Base-by-base conservation (phyloP, 371 early-diverging fungal species). In the Mucor circinelloides region DNA sequence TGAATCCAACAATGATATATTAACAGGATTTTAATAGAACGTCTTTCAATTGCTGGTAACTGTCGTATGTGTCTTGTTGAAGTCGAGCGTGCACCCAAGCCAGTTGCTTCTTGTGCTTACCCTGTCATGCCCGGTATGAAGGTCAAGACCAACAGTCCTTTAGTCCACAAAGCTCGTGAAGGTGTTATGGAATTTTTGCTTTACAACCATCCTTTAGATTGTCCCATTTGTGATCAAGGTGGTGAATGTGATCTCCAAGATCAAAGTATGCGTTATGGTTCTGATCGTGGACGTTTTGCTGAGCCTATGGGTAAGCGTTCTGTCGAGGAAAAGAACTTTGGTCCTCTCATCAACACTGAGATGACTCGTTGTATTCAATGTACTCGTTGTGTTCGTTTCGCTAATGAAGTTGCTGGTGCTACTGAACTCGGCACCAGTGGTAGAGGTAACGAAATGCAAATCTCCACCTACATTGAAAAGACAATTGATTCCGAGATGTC, bases 291-390 rank as follows among this genome's bases (percentile, higher is more conserved):
- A 61, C 91, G 99, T 69, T 95, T 94, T 82, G 48, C 77, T 44
- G 97, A 97, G 79, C 79, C 87, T 60, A 87, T 78, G 48, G 95
- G 93, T 66, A 97, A 97, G 87, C 94, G 99, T 69, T 95, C 99
- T 23, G 95, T 94, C 13, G 99, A 97, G 81, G 95, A 98, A 85
- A 98, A 98, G 87, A 87, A 97, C 78, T 82, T 98, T 71, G 99
- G 99, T 25, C 99, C 99, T 52, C 85, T 98, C 63, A 93, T 98
- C 72, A 94, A 95, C 80, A 98, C 97, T 25, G 87, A 88, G 58
- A 98, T 98, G 99, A 98, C 93, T 40, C 91, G 99, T 68, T 98
- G 99, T 87, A 98, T 98, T 81, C 99, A 98, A 76, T 98, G 99
- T 90, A 98, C 99, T 25, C 93, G 99, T 69, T 98, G 99, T 75